A percentile compares a stretch with the other conserved stretches of the same genome.
phyloP scores from a whole-genome alignment of 2,329 filamentous ascomycete species.

The Pyricularia sp. region DNA sequence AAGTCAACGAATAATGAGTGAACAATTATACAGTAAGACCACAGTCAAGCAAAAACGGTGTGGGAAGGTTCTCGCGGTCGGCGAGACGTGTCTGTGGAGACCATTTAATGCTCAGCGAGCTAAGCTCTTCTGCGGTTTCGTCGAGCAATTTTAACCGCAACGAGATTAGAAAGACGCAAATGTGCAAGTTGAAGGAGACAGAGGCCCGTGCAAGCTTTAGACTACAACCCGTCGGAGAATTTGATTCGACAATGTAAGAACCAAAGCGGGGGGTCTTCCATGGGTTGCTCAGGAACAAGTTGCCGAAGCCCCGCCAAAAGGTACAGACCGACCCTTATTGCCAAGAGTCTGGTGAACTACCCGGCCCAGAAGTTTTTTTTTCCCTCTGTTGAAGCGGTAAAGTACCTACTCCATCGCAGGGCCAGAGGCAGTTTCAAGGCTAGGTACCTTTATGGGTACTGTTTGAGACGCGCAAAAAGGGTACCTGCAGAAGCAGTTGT shows the following conservation, averaged over 20 bases:
- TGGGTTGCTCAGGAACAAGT: not conserved
- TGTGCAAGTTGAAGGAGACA: not conserved
- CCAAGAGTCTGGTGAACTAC: not conserved
- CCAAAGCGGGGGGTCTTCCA: not conserved
- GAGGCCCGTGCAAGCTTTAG: not conserved
- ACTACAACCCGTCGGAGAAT: not conserved
- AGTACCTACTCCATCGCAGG: not conserved
- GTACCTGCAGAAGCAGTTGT: not conserved
- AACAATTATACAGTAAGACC: not conserved
- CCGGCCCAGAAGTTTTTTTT: not conserved
- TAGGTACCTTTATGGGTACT: not conserved
- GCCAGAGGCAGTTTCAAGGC: not conserved
- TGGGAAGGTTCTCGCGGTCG: not conserved
- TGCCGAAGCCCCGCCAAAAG: not conserved
- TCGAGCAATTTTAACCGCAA: not conserved
- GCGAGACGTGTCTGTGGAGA: not conserved
- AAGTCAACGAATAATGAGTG: not conserved
- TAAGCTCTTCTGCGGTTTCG: not conserved
- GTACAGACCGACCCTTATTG: not conserved
- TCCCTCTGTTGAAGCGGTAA: not conserved
- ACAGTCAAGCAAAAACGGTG: not conserved
- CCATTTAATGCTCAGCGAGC: not conserved
- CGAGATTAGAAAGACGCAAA: not conserved
- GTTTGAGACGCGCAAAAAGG: not conserved
- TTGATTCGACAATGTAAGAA: not conserved